These are phyloP conservation scores for Prosopis cineraria DNA, from an alignment of 306 rosid species.

Conservation along the genomic window DNA sequence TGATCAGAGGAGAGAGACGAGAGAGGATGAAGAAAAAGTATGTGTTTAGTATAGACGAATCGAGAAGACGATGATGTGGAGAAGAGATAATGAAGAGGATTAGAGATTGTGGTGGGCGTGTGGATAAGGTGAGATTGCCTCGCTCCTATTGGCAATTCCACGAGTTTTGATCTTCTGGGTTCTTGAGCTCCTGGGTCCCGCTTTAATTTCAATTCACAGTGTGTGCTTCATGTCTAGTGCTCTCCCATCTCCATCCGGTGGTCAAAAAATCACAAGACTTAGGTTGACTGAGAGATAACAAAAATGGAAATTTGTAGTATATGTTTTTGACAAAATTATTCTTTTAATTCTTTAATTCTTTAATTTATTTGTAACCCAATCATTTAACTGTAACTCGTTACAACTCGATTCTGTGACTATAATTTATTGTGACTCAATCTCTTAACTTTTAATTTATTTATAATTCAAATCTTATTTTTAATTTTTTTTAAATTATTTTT, in stretches of 20 bases:
- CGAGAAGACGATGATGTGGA: background rate
- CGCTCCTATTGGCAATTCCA: slow-evolving; percentile 67
- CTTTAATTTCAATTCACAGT: slow-evolving; percentile 2
- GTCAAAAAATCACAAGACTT: background rate
- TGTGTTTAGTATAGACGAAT: background rate
- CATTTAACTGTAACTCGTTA: no score
- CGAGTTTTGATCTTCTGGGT: slow-evolving; percentile 3
- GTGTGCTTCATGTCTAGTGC: background rate
- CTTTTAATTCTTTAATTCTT: no score
- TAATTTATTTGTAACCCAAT: no score
- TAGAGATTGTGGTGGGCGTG: slow-evolving; percentile 67
- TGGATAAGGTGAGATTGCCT: slow-evolving; percentile 98
- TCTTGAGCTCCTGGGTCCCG: slow-evolving; percentile 43
- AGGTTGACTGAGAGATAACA: background rate
- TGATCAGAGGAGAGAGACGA: background rate
- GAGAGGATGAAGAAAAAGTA: background rate
- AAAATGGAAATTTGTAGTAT: background rate
- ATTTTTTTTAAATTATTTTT: no score
- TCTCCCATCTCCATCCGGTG: background rate
- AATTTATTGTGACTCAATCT: no score
- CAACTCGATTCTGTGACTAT: no score
- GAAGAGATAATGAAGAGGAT: slow-evolving; percentile 37
- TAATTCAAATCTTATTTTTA: no score
- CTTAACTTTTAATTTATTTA: no score
- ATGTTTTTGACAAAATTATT: no score